Conservation (phyloP, 306 rosid genomes). For the Vachellia pachyceras region DNA sequence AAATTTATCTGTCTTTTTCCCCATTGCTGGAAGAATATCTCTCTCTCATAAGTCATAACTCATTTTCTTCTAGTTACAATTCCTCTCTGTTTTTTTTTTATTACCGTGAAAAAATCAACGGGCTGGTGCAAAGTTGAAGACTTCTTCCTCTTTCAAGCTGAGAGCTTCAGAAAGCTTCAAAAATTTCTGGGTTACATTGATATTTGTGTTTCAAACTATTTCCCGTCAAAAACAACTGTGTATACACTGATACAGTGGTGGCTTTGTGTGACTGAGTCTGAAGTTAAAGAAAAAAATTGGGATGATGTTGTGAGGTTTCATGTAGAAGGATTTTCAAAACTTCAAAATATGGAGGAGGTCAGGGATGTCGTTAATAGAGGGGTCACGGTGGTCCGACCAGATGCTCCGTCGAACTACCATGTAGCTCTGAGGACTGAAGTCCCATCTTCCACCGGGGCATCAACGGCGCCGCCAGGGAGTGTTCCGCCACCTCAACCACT, state of each 20-base stretch:
- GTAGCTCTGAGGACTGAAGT: slow-evolving; percentile 86
- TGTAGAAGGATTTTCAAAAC: slow-evolving; percentile 37
- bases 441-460: slow-evolving; percentile 57
- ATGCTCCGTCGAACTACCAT: slow-evolving; percentile 93
- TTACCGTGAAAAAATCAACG: slow-evolving; percentile 25
- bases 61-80: no score
- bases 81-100: slow-evolving; percentile 4
- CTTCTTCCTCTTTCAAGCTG: slow-evolving; percentile 36
- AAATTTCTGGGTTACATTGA: background rate
- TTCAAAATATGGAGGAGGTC: slow-evolving; percentile 77
- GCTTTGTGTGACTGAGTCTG: slow-evolving; percentile 27
- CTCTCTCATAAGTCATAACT: no score
- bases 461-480: slow-evolving; percentile 44
- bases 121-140: slow-evolving; percentile 28
- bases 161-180: slow-evolving; percentile 18
- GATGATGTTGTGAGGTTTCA: slow-evolving; percentile 48
- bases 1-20: slow-evolving; percentile 34
- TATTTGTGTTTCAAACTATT: slow-evolving; percentile 16
- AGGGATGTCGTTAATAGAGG: slow-evolving; percentile 80
- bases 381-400: slow-evolving; percentile 96
- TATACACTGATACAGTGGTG: background rate
- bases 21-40: slow-evolving; percentile 36
- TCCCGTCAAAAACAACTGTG: slow-evolving; percentile 1
- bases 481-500: slow-evolving; percentile 40
- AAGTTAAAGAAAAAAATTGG: slow-evolving; percentile 30